Evolutionary conservation across 192 early-diverging fungal genomes (phyloP).

Genomic region (Coemansia sp.): DNA sequence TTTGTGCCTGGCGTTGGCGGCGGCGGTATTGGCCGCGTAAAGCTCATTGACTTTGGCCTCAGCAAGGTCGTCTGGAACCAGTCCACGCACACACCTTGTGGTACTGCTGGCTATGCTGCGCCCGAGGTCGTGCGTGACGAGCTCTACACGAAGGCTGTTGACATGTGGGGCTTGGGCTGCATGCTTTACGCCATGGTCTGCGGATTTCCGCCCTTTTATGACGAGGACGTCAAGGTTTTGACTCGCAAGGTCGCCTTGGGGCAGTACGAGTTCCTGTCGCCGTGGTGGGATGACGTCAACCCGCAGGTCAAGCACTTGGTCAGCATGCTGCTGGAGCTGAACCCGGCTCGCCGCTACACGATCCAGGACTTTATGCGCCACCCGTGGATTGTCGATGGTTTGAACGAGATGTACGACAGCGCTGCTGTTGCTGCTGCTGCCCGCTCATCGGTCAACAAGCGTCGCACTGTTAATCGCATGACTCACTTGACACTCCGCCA

Average conservation of each 20-base stretch:
- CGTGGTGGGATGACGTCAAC: conserved; percentile 94
- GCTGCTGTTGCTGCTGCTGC: conserved; percentile 42
- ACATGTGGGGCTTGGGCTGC: conserved; percentile 89
- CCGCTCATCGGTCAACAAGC: conserved; percentile 46
- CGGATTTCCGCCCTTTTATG: conserved; percentile 84
- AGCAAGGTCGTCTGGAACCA: conserved; percentile 87
- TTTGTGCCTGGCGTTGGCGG: conserved; percentile 77
- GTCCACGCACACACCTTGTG: conserved; percentile 87
- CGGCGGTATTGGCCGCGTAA: conserved; percentile 82
- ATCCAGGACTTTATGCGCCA: conserved; percentile 82
- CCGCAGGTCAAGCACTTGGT: conserved; percentile 75
- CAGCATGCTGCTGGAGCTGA: conserved; percentile 67
- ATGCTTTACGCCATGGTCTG: conserved; percentile 83
- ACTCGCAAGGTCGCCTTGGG: conserved; percentile 87
- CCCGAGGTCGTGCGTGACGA: conserved; percentile 89
- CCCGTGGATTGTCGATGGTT: conserved; percentile 67
- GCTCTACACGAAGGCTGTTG: conserved; percentile 79
- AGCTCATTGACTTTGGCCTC: conserved; percentile 90
- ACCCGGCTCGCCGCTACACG: conserved; percentile 73
- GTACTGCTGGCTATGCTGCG: conserved; percentile 91
- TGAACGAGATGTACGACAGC: conserved; percentile 53
- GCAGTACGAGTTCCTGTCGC: conserved; percentile 81
- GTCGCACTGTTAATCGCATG: conserved; percentile 34
- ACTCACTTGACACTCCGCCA: conserved; percentile 36
- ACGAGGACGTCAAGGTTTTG: conserved; percentile 75